These are phyloP conservation scores for Didymella keratinophila DNA, from an alignment of 2,329 filamentous ascomycete genomes.

Conservation along the genomic window DNA sequence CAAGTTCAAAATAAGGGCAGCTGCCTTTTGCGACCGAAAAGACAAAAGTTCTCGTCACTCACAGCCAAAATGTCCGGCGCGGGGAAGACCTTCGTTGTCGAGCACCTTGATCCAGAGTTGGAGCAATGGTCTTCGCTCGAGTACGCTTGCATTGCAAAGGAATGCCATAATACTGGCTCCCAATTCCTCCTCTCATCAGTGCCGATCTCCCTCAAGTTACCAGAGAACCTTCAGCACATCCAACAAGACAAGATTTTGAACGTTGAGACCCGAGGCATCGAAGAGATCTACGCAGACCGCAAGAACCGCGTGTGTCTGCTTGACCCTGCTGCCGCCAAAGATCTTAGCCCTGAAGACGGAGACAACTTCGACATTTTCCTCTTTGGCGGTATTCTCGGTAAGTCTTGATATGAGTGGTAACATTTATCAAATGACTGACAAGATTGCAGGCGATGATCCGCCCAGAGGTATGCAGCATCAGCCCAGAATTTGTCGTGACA, in stretches of 20 bases:
- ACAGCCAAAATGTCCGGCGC: constrained; percentile 38
- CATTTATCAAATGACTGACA: constrained; percentile 33
- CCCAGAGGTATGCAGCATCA: constrained; percentile 73
- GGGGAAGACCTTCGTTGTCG: constrained; percentile 85
- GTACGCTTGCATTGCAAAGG: constrained; percentile 85
- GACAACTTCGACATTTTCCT: constrained; percentile 87
- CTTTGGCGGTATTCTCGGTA: constrained; percentile 95
- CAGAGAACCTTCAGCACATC: constrained; percentile 67
- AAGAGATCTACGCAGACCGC: constrained; percentile 76
- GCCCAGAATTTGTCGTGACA: constrained; percentile 21
- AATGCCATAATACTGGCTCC: constrained; percentile 72
- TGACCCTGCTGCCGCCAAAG: constrained; percentile 82
- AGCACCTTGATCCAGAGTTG: constrained; percentile 94
- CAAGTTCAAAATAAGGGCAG: neutral
- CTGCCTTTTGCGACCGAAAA: constrained; percentile 10
- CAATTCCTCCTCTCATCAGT: constrained; percentile 85
- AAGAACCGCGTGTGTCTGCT: constrained; percentile 85
- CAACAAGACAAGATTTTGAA: constrained; percentile 68
- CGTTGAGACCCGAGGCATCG: constrained; percentile 79
- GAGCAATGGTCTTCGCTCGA: constrained; percentile 94
- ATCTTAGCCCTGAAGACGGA: constrained; percentile 84
- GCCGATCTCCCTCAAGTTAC: constrained; percentile 69
- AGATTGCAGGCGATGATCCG: constrained; percentile 80
- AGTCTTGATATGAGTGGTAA: constrained; percentile 27
- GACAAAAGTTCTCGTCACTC: constrained; percentile 23